phyloP scores from a whole-genome alignment of 805 yeast genomes.

The Saturnispora ahearnii region DNA sequence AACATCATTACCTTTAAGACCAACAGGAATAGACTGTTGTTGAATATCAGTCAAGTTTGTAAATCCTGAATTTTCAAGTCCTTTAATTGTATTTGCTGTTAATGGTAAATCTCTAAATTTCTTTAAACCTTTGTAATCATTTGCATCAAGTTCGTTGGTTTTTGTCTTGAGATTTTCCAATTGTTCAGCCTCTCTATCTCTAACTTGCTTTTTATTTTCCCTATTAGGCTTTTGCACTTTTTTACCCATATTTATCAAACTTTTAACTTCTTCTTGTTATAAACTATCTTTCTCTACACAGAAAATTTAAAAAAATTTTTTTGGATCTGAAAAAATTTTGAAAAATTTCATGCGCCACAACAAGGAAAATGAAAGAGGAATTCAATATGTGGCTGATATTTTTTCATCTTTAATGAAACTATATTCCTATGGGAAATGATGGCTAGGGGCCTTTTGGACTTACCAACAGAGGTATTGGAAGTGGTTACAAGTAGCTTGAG shows the following conservation, averaged over 20 bases:
- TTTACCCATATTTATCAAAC: constrained; percentile 21
- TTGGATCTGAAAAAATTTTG: not conserved
- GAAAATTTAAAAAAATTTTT: not conserved
- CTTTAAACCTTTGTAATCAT: constrained; percentile 26
- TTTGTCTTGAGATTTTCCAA: constrained; percentile 37
- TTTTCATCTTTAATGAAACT: not conserved
- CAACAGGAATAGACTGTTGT: constrained; percentile 61
- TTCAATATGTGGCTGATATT: not conserved
- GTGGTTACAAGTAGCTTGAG: not conserved
- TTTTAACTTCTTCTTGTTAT: not conserved
- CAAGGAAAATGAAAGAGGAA: not conserved
- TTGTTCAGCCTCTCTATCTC: constrained; percentile 27
- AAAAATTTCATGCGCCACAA: constrained; percentile 6
- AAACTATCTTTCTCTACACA: not conserved
- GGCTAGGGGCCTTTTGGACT: not conserved
- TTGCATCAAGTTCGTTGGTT: constrained; percentile 47
- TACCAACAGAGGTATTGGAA: constrained; percentile 1
- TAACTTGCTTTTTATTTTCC: constrained; percentile 22
- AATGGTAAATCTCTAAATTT: constrained; percentile 77
- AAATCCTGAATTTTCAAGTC: constrained; percentile 72
- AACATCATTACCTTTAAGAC: constrained; percentile 70
- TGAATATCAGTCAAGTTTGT: constrained; percentile 82
- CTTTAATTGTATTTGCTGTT: constrained; percentile 52
- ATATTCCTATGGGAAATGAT: not conserved
- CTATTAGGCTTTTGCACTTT: constrained; percentile 21